These are phyloP conservation scores for Alloteropsis semialata DNA, from an alignment of 176 grass and related monocot species.

Conservation along the genomic window DNA sequence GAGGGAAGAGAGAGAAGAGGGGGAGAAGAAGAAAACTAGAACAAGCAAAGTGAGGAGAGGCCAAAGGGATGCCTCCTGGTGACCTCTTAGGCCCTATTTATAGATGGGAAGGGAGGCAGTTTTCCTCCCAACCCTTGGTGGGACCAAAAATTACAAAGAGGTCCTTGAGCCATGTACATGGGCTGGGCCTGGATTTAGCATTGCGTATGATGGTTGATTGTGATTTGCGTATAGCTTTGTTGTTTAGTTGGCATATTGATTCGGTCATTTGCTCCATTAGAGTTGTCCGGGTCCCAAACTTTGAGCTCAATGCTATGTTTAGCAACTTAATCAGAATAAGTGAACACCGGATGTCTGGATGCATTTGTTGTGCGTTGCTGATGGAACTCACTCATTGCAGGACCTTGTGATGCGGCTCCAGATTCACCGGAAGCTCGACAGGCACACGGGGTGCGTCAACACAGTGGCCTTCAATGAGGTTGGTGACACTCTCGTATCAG, in stretches of 20 bases:
- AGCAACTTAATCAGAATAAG: no score
- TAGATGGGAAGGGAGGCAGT: no score
- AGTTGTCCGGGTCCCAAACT: neutral
- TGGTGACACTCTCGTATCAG: conserved; percentile 61
- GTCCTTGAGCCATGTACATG: no score
- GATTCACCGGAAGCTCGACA: conserved; percentile 59
- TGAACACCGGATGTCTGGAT: no score
- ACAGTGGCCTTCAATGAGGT: conserved; percentile 71
- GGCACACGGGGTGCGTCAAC: conserved; percentile 74
- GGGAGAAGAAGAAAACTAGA: no score
- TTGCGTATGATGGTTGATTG: neutral
- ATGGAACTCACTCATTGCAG: conserved; percentile 32
- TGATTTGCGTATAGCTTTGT: neutral
- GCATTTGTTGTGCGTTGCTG: neutral
- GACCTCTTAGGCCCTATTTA: no score
- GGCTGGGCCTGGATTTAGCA: no score
- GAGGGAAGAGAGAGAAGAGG: no score
- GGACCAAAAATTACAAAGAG: no score
- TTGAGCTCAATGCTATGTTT: neutral
- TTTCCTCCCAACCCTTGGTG: no score
- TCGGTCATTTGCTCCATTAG: neutral
- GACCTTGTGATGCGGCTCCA: conserved; percentile 75
- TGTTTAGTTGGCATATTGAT: neutral
- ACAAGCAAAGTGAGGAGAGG: no score
- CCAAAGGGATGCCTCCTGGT: no score